Evolutionary conservation across 2,329 filamentous ascomycete genomes (phyloP).

Genomic region (Phoma sp.): DNA sequence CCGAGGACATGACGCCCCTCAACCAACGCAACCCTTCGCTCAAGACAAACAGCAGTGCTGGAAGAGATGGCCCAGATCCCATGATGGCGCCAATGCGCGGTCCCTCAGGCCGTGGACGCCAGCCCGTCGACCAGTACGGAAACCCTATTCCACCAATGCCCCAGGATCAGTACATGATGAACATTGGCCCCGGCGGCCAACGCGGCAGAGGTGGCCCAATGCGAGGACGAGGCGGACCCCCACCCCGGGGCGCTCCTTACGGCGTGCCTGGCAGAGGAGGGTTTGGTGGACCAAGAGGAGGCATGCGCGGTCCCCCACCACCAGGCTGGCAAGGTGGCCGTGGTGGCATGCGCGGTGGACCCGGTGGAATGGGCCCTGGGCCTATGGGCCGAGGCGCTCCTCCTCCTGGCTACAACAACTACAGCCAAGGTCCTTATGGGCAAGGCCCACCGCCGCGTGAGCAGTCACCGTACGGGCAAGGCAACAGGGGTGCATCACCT

Average conservation of each 20-base stretch:
- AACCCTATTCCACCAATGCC: conserved; percentile 59
- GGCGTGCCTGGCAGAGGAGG: conserved; percentile 45
- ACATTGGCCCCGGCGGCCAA: conserved; percentile 47
- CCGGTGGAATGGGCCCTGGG: conserved; percentile 41
- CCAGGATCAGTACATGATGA: conserved; percentile 53
- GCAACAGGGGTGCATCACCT: conserved; percentile 63
- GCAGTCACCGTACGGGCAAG: conserved; percentile 41
- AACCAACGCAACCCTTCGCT: conserved; percentile 70
- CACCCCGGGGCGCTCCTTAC: conserved; percentile 45
- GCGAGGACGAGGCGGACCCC: conserved; percentile 49
- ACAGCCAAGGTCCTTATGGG: conserved; percentile 35
- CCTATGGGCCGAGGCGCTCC: conserved; percentile 51
- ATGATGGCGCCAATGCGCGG: conserved; percentile 43
- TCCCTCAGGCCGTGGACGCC: conserved; percentile 46
- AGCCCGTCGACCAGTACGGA: conserved; percentile 68
- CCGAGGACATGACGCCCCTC: conserved; percentile 73
- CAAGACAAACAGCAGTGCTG: conserved; percentile 58
- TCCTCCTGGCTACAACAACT: conserved; percentile 52
- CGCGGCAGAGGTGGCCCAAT: conserved; percentile 51
- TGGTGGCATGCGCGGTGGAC: conserved; percentile 41
- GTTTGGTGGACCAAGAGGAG: conserved; percentile 45
- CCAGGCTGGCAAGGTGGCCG: conserved; percentile 51
- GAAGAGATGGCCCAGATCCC: conserved; percentile 50
- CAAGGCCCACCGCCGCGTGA: conserved; percentile 38
- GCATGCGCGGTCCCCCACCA: conserved; percentile 50